These are phyloP conservation scores for Fusarium nanum DNA, from an alignment of 2,329 filamentous ascomycete genomes.

Conservation along the genomic window DNA sequence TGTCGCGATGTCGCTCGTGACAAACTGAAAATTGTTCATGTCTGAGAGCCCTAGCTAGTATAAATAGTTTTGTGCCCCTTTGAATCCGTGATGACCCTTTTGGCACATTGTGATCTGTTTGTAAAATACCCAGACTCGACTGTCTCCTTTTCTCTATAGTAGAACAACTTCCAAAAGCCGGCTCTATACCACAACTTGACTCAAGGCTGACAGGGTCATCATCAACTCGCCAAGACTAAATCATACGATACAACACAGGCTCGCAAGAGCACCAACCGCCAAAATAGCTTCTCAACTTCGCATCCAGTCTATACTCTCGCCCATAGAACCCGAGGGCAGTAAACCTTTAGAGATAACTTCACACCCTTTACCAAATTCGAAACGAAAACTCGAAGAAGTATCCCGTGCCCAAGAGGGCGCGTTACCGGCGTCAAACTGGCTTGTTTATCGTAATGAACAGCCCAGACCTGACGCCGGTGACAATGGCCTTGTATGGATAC, in stretches of 20 bases:
- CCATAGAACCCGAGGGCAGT: constrained; percentile 56
- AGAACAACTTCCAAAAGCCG: neutral
- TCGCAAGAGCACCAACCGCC: constrained; percentile 54
- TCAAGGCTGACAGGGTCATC: neutral
- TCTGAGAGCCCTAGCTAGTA: neutral
- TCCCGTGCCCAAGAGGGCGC: neutral
- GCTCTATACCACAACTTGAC: neutral
- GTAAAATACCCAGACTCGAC: neutral
- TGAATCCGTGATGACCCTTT: neutral
- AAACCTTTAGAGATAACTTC: constrained; percentile 45
- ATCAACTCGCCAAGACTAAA: neutral
- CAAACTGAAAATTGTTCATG: neutral
- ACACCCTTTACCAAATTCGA: neutral
- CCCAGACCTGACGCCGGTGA: neutral
- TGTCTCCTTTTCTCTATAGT: neutral
- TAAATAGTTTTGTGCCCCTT: neutral
- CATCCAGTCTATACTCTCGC: constrained; percentile 64
- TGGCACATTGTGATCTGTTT: too few species aligned
- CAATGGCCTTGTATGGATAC: neutral
- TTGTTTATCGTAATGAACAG: neutral
- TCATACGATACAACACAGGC: constrained; percentile 2
- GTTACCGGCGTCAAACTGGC: neutral
- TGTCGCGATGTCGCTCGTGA: neutral
- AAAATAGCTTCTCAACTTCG: constrained; percentile 63
- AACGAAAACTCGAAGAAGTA: constrained; percentile 13